phyloP scores from a whole-genome alignment of 1,284 basidiomycete species.

The Leccinum subrobustum region DNA sequence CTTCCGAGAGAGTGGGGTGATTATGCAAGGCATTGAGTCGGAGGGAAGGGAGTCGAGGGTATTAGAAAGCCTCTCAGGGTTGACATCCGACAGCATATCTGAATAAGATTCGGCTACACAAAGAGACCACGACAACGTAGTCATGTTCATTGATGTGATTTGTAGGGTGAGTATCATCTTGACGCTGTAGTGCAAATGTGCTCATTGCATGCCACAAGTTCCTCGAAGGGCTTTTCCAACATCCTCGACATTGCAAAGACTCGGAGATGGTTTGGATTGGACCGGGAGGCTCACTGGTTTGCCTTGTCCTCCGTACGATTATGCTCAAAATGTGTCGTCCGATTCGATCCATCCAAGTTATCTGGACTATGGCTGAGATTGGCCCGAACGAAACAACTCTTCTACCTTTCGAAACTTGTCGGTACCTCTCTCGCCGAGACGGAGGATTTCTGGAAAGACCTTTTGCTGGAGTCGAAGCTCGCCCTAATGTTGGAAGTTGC shows the following conservation, averaged over 20 bases:
- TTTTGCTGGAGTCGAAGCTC: conserved; percentile 57
- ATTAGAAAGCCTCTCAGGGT: conserved; percentile 24
- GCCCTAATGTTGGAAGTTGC: conserved; percentile 52
- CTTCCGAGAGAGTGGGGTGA: conserved; percentile 37
- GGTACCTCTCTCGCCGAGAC: conserved; percentile 71
- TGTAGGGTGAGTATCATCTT: conserved; percentile 54
- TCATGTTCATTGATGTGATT: conserved; percentile 75
- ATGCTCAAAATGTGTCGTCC: conserved; percentile 77
- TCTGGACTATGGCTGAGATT: conserved; percentile 87
- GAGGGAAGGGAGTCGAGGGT: conserved; percentile 18
- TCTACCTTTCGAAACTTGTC: conserved; percentile 72
- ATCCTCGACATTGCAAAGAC: conserved; percentile 85
- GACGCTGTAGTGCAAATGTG: background rate
- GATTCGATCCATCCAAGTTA: conserved; percentile 84
- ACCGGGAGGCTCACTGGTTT: conserved; percentile 79
- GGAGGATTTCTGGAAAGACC: conserved; percentile 68
- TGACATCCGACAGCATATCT: conserved; percentile 29
- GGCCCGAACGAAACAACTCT: conserved; percentile 74
- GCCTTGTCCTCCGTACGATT: conserved; percentile 90
- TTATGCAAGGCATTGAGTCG: conserved; percentile 55
- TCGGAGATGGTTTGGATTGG: conserved; percentile 76
- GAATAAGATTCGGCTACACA: conserved; percentile 41
- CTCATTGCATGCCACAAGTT: conserved; percentile 51
- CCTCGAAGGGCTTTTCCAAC: conserved; percentile 93
- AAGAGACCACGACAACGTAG: conserved; percentile 64